Evolutionary conservation across 306 rosid species (phyloP), one percentile per base, ranked within the genome.

Genomic region (Dicorynia guianensis): DNA sequence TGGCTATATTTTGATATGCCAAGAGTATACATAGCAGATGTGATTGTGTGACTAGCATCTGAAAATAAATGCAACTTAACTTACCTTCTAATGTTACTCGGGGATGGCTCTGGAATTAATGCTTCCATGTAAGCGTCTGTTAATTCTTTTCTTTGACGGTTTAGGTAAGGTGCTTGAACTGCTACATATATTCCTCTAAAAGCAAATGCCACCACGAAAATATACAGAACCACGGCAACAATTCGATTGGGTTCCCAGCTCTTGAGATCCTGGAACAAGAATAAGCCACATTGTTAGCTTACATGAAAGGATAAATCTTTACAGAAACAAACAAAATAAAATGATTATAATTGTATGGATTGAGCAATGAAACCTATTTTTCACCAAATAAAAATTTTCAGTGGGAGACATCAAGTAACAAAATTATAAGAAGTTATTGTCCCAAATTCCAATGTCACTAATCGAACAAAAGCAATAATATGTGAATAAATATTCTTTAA

Each of bases 111-210:
- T 6, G 98, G 99, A 89, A 95, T 79, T 75, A 95, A 80, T 3
- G 91, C 92, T 81, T 95, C 99, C 97, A 95, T 95, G 81, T 92
- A 95, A 72, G 99, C 97, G 79, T 92, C 97, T 5, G 97, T 84
- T 75, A 92, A 68, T 83, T 89, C 96, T 70, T 81, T 82, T 72
- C 63, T 90, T 81, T 79, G 86, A 67, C 82, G 92, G 74, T 76
- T 72, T 53, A 52, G n/a, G 60, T 47, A 80, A 63, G 99, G 96
- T 64, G 88, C 88, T 86, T 60, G 93, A 70, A 90, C 64, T 55
- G 86, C 82, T 63, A 71, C 56, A 82, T 84, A 90, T 50, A 85
- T 43, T 85, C 93, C 91, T 80, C 85, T 88, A 84, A 85, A 90
- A 52, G 90, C 81, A 86, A 82, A 56, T 79, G 87, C 67, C n/a